phyloP scores from a whole-genome alignment of 73 alveolate genomes.

The Paramecium bursaria region DNA sequence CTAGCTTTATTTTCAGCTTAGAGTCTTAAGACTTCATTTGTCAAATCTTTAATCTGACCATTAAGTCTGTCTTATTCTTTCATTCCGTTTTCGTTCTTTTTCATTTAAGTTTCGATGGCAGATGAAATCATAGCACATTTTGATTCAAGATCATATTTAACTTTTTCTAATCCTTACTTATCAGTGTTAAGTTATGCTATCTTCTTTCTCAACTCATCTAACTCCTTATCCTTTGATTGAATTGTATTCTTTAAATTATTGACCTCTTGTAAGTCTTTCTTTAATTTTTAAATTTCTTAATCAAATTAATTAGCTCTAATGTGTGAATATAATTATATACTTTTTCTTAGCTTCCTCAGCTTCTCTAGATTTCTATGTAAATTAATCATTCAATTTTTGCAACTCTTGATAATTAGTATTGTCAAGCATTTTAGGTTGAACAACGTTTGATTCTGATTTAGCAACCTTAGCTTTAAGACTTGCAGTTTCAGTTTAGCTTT shows the following conservation, averaged over 20 bases:
- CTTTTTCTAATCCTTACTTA: too few relatives aligned
- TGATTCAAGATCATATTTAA: too few relatives aligned
- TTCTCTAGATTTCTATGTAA: slow-evolving; percentile 28
- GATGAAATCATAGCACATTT: too few relatives aligned
- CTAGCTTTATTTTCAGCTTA: not conserved
- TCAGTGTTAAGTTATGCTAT: too few relatives aligned
- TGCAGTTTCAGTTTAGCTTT: slow-evolving; percentile 37
- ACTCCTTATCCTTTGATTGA: slow-evolving; percentile 38
- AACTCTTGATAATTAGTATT: slow-evolving; percentile 46
- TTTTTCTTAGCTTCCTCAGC: slow-evolving; percentile 40
- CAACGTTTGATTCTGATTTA: not conserved
- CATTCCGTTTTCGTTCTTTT: too few relatives aligned
- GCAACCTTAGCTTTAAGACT: not conserved
- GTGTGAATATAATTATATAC: not conserved
- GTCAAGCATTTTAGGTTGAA: slow-evolving; percentile 22
- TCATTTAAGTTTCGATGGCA: too few relatives aligned
- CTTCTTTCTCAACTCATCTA: slow-evolving; percentile 50
- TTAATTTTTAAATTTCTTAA: slow-evolving; percentile 28
- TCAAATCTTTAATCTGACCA: too few relatives aligned
- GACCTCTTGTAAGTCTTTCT: slow-evolving; percentile 23
- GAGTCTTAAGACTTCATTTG: not conserved
- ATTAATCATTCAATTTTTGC: slow-evolving; percentile 9
- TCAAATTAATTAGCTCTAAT: slow-evolving; percentile 46
- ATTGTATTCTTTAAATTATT: slow-evolving; percentile 22
- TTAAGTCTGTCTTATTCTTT: too few relatives aligned